Conservation (phyloP, 2,329 filamentous ascomycete species). For the Gaeumannomyces sp. region DNA sequence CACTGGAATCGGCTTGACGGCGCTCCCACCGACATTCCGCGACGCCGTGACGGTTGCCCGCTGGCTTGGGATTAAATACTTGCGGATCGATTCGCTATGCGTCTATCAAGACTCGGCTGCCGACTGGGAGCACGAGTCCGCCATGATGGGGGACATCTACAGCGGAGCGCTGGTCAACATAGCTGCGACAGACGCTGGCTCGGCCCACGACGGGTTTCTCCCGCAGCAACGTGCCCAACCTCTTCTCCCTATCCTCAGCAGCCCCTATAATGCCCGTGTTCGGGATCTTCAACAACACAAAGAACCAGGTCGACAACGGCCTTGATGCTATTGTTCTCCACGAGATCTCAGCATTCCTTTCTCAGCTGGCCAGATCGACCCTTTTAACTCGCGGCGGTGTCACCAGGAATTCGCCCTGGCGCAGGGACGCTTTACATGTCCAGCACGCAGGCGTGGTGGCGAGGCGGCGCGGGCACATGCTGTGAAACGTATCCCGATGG, state of each 20-base stretch:
- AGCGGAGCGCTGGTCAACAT: slow-evolving; percentile 14
- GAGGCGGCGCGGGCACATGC: neutral
- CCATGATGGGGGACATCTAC: slow-evolving; percentile 18
- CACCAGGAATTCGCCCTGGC: neutral
- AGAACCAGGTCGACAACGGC: too few species aligned
- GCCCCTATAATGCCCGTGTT: too few species aligned
- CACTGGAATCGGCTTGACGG: slow-evolving; percentile 8
- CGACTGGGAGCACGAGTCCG: slow-evolving; percentile 13
- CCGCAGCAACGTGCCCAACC: neutral
- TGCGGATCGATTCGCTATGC: slow-evolving; percentile 19
- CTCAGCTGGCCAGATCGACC: too few species aligned
- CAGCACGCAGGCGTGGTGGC: slow-evolving; percentile 3
- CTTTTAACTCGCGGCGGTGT: too few species aligned
- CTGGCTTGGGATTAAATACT: slow-evolving; percentile 13
- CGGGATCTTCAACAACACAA: too few species aligned
- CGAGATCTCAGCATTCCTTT: too few species aligned
- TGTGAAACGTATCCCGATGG: neutral
- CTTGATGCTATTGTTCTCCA: too few species aligned
- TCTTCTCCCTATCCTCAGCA: too few species aligned
- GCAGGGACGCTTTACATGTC: neutral
- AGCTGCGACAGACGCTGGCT: neutral
- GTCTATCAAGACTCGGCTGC: slow-evolving; percentile 14
- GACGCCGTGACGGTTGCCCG: slow-evolving; percentile 13
- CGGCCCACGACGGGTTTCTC: neutral
- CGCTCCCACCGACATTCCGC: slow-evolving; percentile 13